Evolutionary conservation across 2,329 filamentous ascomycete genomes (phyloP).

Genomic region (Claviceps africana): DNA sequence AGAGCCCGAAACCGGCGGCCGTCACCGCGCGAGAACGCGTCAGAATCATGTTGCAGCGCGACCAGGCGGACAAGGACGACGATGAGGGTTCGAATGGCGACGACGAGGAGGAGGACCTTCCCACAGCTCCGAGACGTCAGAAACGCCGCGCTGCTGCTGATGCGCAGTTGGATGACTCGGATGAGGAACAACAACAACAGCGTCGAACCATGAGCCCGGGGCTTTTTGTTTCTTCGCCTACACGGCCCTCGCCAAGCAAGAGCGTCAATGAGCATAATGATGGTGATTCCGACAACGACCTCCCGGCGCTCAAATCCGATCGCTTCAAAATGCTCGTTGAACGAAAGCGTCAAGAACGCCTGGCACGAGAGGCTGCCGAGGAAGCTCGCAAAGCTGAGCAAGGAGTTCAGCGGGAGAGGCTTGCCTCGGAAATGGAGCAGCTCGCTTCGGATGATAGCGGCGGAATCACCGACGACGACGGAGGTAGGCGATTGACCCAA

Average conservation of each 20-base stretch:
- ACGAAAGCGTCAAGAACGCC: slow-evolving; percentile 57
- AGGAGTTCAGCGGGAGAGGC: slow-evolving; percentile 20
- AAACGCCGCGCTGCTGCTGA: slow-evolving; percentile 21
- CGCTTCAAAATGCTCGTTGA: slow-evolving; percentile 60
- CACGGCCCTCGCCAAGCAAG: slow-evolving; percentile 19
- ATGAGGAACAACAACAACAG: not conserved
- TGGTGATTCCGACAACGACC: slow-evolving; percentile 31
- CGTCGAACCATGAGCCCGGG: slow-evolving; percentile 25
- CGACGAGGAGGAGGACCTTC: slow-evolving; percentile 23
- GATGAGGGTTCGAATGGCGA: slow-evolving; percentile 12
- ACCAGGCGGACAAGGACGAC: slow-evolving; percentile 14
- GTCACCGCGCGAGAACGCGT: slow-evolving; percentile 27
- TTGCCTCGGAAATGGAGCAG: slow-evolving; percentile 22
- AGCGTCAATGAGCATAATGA: slow-evolving; percentile 21
- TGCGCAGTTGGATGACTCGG: slow-evolving; percentile 11
- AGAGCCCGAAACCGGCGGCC: slow-evolving; percentile 4
- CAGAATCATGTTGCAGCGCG: slow-evolving; percentile 23
- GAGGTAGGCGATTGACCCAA: slow-evolving; percentile 54
- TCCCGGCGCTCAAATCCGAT: slow-evolving; percentile 35
- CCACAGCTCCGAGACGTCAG: slow-evolving; percentile 26
- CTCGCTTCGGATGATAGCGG: slow-evolving; percentile 25
- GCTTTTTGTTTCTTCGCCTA: slow-evolving; percentile 43
- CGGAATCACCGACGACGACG: slow-evolving; percentile 48
- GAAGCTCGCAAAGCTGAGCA: slow-evolving; percentile 34
- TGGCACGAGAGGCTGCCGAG: slow-evolving; percentile 49